Conservation (phyloP, 2,329 filamentous ascomycete genomes). For the Fusarium sp. region DNA sequence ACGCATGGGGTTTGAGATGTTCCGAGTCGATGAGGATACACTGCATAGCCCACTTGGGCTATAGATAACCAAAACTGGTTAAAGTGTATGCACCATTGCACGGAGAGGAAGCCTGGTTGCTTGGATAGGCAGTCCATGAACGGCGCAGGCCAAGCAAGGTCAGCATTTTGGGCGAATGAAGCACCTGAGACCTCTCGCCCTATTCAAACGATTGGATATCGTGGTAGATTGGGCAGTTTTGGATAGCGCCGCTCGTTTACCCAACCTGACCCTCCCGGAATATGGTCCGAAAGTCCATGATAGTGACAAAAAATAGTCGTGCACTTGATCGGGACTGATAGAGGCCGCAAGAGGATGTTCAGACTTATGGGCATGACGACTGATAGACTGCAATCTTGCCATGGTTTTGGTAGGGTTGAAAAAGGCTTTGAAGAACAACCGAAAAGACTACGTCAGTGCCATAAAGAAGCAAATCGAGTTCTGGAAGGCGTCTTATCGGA, state of each 20-base stretch:
- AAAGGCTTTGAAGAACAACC: neutral
- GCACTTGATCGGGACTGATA: slow-evolving; percentile 13
- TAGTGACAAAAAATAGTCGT: slow-evolving; percentile 30
- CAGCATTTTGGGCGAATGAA: slow-evolving; percentile 37
- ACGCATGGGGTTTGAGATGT: slow-evolving; percentile 40
- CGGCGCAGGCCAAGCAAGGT: slow-evolving; percentile 38
- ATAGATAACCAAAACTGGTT: slow-evolving; percentile 40
- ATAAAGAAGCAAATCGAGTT: neutral
- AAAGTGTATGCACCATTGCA: slow-evolving; percentile 28
- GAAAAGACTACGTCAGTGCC: neutral
- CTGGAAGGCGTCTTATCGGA: neutral
- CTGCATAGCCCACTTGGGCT: slow-evolving; percentile 37
- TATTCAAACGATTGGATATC: slow-evolving; percentile 46
- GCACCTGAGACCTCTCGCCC: slow-evolving; percentile 40
- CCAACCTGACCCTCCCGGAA: slow-evolving; percentile 46
- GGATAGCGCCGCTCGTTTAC: slow-evolving; percentile 44
- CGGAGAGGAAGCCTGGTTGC: slow-evolving; percentile 36
- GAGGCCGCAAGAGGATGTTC: slow-evolving; percentile 16
- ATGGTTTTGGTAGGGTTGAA: neutral
- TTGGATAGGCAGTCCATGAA: slow-evolving; percentile 39
- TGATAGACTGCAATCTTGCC: neutral
- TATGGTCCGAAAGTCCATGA: slow-evolving; percentile 39
- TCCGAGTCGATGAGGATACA: slow-evolving; percentile 32
- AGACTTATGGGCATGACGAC: slow-evolving; percentile 7
- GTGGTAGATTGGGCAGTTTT: slow-evolving; percentile 45